Evolutionary conservation across 2,329 filamentous ascomycete species (phyloP).

Genomic region (Fusarium nematophilum): DNA sequence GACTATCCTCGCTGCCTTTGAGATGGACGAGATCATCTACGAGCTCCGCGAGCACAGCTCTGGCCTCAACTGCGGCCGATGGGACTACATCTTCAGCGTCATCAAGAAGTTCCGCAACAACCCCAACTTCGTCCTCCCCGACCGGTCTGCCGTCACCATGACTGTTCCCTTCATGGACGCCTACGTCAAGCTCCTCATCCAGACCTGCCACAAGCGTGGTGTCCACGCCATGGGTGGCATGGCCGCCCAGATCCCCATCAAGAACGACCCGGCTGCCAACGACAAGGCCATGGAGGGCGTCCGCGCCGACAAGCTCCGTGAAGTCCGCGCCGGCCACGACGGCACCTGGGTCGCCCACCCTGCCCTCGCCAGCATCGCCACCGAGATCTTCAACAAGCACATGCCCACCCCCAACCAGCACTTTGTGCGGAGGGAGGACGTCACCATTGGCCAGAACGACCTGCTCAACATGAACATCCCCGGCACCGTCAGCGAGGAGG

Average conservation of each 20-base stretch:
- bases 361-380: constrained; percentile 86
- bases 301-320: constrained; percentile 93
- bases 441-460: constrained; percentile 86
- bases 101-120: constrained; percentile 99
- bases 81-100: constrained; percentile 99
- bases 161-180: constrained; percentile 98
- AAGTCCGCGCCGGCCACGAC: constrained; percentile 95
- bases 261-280: constrained; percentile 90
- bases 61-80: constrained; percentile 96
- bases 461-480: constrained; percentile 98
- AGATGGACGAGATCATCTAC: constrained; percentile 99
- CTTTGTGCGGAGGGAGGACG: constrained; percentile 89
- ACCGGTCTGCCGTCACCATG: constrained; percentile 94
- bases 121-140: constrained; percentile 90
- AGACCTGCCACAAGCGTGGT: constrained; percentile 95
- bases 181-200: constrained; percentile 95
- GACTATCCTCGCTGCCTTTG: constrained; percentile 96
- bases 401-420: constrained; percentile 99
- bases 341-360: constrained; percentile 98
- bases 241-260: constrained; percentile 99
- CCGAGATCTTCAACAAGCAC: constrained; percentile 95
- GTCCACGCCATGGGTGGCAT: constrained; percentile 99
- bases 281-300: constrained; percentile 94
- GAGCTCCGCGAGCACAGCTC: constrained; percentile 97
- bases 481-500: constrained; percentile 89